A percentile compares a stretch with the other conserved stretches of the same genome.
phyloP scores from a whole-genome alignment of 768 basidiomycete genomes.

The Xerocomus spinulosus region DNA sequence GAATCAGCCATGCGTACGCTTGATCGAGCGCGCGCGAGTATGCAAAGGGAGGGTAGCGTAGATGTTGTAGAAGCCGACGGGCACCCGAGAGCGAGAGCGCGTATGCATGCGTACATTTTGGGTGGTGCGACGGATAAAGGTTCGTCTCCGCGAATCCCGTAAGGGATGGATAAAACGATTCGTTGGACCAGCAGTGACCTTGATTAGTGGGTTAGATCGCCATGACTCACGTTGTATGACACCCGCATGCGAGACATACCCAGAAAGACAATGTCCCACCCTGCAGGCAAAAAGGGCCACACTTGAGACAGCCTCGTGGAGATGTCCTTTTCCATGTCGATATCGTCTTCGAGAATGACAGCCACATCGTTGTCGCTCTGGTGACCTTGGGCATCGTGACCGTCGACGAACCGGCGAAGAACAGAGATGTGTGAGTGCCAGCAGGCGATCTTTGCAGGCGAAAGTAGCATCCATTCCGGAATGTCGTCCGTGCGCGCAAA shows the following conservation, averaged over 20 bases:
- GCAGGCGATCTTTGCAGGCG: slow-evolving; percentile 59
- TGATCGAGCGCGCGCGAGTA: slow-evolving; percentile 78
- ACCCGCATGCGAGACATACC: slow-evolving; percentile 36
- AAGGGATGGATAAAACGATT: slow-evolving; percentile 44
- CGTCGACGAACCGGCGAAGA: slow-evolving; percentile 41
- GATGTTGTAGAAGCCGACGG: slow-evolving; percentile 52
- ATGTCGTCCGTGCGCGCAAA: slow-evolving; percentile 35
- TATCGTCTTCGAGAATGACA: slow-evolving; percentile 72
- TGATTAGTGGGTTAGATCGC: slow-evolving; percentile 2
- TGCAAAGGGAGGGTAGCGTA: slow-evolving; percentile 62
- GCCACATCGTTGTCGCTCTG: slow-evolving; percentile 32
- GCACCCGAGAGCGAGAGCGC: slow-evolving; percentile 58
- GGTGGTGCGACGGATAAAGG: slow-evolving; percentile 55
- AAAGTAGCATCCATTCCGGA: slow-evolving; percentile 49
- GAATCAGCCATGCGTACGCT: slow-evolving; percentile 63
- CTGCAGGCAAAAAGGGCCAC: slow-evolving; percentile 50
- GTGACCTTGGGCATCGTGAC: slow-evolving; percentile 16
- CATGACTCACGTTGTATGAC: not conserved
- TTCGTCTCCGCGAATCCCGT: slow-evolving; percentile 16
- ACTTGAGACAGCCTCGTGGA: slow-evolving; percentile 36
- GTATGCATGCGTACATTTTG: slow-evolving; percentile 75
- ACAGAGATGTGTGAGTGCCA: slow-evolving; percentile 64
- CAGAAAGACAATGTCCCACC: slow-evolving; percentile 74
- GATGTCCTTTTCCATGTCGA: slow-evolving; percentile 71
- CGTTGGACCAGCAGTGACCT: slow-evolving; percentile 83